Conservation (phyloP, 768 basidiomycete species). For the Gymnopilus dilepis region DNA sequence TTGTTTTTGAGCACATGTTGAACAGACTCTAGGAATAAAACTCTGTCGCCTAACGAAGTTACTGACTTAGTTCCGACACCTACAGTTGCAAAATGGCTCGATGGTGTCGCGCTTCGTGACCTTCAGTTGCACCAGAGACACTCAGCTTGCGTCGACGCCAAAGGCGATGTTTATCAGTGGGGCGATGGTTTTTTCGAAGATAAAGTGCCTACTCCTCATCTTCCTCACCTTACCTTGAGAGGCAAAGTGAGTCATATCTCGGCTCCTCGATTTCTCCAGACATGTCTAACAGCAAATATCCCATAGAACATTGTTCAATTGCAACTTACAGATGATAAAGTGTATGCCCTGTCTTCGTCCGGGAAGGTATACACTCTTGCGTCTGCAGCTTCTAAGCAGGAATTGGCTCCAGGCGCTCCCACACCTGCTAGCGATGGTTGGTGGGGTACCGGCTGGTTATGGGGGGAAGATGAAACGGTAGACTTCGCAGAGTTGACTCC, state of each 20-base stretch:
- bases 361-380: constrained; percentile 79
- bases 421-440: constrained; percentile 55
- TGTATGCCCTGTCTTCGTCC: constrained; percentile 81
- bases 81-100: constrained; percentile 58
- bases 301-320: constrained; percentile 71
- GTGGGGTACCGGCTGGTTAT: constrained; percentile 67
- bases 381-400: constrained; percentile 54
- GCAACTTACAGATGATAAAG: constrained; percentile 59
- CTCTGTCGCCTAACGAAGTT: constrained; percentile 46
- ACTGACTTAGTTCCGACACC: constrained; percentile 54
- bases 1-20: constrained; percentile 2
- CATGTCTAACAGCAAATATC: not conserved
- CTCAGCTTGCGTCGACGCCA: constrained; percentile 78
- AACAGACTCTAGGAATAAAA: constrained; percentile 44
- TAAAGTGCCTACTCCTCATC: constrained; percentile 28
- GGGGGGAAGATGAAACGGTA: constrained; percentile 53
- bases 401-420: constrained; percentile 39
- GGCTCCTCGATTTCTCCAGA: constrained; percentile 4
- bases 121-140: constrained; percentile 68
- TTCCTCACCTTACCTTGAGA: constrained; percentile 59
- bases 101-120: constrained; percentile 75
- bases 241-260: constrained; percentile 57
- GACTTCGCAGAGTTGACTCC: constrained; percentile 70
- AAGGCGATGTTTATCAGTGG: constrained; percentile 88
- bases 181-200: constrained; percentile 64